Conservation (phyloP, 345 rosid genomes). For the Populus euphratica region DNA sequence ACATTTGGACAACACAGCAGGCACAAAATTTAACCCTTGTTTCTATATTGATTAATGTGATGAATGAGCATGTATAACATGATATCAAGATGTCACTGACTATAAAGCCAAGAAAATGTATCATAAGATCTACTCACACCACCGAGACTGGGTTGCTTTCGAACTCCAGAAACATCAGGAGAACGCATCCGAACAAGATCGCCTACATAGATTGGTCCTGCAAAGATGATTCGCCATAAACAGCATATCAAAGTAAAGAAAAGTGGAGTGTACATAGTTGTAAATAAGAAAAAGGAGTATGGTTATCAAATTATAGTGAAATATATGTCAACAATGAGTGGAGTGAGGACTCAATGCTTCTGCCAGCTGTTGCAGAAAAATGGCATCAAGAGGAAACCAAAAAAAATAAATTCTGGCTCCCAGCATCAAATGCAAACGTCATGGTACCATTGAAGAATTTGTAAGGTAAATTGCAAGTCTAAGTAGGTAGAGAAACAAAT, state of each 20-base stretch:
- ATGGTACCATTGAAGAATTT: not conserved
- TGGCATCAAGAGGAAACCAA: not conserved
- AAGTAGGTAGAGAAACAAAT: not conserved
- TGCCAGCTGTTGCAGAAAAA: not conserved
- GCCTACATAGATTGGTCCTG: conserved; percentile 58
- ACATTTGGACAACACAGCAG: not conserved
- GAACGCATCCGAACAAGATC: conserved; percentile 44
- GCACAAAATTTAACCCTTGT: not conserved
- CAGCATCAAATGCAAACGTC: not conserved
- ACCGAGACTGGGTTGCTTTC: conserved; percentile 37
- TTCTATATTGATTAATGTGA: not conserved
- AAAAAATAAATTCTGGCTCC: not conserved
- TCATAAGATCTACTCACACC: conserved; percentile 50
- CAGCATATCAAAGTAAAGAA: not conserved
- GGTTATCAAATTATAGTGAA: not conserved
- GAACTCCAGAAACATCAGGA: conserved; percentile 44
- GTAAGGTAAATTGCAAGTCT: not conserved
- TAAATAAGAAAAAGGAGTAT: not conserved
- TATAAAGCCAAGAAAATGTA: not conserved
- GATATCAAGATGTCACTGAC: not conserved
- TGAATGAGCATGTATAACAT: not conserved
- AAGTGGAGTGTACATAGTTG: not conserved
- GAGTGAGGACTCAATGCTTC: not conserved
- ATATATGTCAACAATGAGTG: not conserved
- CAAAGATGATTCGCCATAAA: conserved; percentile 21